Evolutionary conservation across 768 basidiomycete genomes (phyloP), one percentile per base, ranked within the genome.

Genomic region (Naganishia vaughanmartiniae): DNA sequence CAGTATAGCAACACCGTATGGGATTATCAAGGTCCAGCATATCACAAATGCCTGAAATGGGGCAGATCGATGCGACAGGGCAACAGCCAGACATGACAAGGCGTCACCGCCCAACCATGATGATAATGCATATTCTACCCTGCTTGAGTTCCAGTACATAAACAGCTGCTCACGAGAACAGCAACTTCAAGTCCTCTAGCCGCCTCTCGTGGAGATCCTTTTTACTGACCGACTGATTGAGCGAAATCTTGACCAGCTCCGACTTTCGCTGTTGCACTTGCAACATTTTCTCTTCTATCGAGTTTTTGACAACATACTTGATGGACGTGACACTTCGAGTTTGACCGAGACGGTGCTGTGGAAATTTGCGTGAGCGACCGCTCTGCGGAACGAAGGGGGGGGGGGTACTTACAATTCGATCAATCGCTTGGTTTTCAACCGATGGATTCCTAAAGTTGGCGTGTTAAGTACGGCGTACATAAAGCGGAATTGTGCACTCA

Each of bases 341-440:
- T 80, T 98, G 96, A 28, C 96, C 96, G 54, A 99, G 85, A 65
- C 96, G 94, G 81, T 99, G 96, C 91, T 95, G 77, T 57, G 30
- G 46, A 4, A 12, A 28, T 31, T 60, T 36, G 4, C 34, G 46
- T 55, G 56, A 71, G 70, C 39, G 28, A 66, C 56, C 15, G 30
- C 14, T 53, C 28, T 15, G 15, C 34, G 21, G 21, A 28, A 42
- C 9, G 53, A 51, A 54, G 53, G 33, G 73, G 28, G 54, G 51
- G 30, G 73, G 28, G 10, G 14, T 11, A 85, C 90, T 81, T 76
- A 96, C 93, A 74, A 96, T 95, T 65, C 95, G 91, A 83, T 99
- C 96, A 33, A 97, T 92, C 24, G 94, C 95, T 82, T 97, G 95
- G 77, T 96, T 93, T 83, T 98, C 93, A 6, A 94, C 93, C 24